Evolutionary conservation across 257 asterid species (phyloP).

Genomic region (Echium plantagineum): DNA sequence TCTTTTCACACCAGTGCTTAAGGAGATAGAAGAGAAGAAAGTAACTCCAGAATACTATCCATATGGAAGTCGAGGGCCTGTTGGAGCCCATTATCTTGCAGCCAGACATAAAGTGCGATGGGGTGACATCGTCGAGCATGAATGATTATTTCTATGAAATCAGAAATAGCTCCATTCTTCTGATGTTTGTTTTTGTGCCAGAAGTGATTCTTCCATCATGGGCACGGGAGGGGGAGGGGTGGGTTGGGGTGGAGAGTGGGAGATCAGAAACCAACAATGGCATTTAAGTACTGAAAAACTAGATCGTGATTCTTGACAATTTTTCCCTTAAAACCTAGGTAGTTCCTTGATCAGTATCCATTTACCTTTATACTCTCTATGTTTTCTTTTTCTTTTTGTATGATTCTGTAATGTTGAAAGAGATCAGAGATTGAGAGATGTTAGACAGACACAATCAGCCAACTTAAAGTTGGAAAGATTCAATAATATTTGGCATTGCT

Average conservation of each 20-base stretch:
- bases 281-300: background rate
- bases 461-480: background rate
- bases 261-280: background rate
- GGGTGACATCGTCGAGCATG: slow-evolving; percentile 78
- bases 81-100: slow-evolving; percentile 89
- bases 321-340: background rate
- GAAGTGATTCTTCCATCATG: background rate
- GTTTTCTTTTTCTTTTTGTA: no score
- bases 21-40: slow-evolving; percentile 61
- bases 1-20: slow-evolving; percentile 74
- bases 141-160: background rate
- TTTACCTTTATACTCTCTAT: background rate
- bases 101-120: slow-evolving; percentile 80
- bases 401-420: background rate
- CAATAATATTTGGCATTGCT: background rate
- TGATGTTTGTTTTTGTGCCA: background rate
- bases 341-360: background rate
- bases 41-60: slow-evolving; percentile 82
- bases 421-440: background rate
- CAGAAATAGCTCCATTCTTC: background rate
- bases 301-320: background rate
- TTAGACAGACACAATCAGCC: background rate
- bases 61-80: slow-evolving; percentile 89
- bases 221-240: background rate
- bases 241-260: background rate